A percentile compares a stretch with the other conserved stretches of the same genome.
These are phyloP conservation scores for Heliocybe sulcata DNA, from an alignment of 1,284 basidiomycete species.

Conservation along the genomic window DNA sequence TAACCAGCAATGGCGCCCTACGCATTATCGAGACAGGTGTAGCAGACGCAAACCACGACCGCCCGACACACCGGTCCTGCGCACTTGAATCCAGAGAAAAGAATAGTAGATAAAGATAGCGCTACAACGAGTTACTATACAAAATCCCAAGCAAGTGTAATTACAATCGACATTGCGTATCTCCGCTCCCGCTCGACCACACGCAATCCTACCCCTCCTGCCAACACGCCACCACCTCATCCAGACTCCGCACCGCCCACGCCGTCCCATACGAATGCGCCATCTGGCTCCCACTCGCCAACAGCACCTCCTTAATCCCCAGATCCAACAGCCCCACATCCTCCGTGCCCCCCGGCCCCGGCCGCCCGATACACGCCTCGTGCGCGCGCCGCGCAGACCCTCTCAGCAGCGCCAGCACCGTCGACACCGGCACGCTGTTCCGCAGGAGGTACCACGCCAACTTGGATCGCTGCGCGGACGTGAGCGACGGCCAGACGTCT, in stretches of 20 bases:
- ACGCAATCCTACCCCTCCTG: not conserved
- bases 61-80: too few relatives aligned
- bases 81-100: too few relatives aligned
- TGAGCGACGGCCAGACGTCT: constrained; percentile 9
- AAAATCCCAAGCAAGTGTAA: too few relatives aligned
- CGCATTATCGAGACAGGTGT: too few relatives aligned
- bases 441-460: constrained; percentile 58
- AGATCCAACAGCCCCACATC: constrained; percentile 40
- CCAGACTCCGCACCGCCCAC: constrained; percentile 57
- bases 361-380: constrained; percentile 36
- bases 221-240: constrained; percentile 58
- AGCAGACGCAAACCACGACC: too few relatives aligned
- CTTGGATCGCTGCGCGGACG: constrained; percentile 21
- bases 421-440: constrained; percentile 61
- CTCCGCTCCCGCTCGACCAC: not conserved
- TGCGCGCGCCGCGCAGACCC: constrained; percentile 55
- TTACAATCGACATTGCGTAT: too few relatives aligned
- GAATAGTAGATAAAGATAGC: too few relatives aligned
- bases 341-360: constrained; percentile 44
- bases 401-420: constrained; percentile 49
- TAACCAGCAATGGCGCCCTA: too few relatives aligned
- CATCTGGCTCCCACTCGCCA: constrained; percentile 60
- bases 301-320: constrained; percentile 63
- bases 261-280: constrained; percentile 57
- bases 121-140: too few relatives aligned